Evolutionary conservation across 345 rosid genomes (phyloP), one percentile per base, ranked within the genome.

Genomic region (Cardamine resedifolia): DNA sequence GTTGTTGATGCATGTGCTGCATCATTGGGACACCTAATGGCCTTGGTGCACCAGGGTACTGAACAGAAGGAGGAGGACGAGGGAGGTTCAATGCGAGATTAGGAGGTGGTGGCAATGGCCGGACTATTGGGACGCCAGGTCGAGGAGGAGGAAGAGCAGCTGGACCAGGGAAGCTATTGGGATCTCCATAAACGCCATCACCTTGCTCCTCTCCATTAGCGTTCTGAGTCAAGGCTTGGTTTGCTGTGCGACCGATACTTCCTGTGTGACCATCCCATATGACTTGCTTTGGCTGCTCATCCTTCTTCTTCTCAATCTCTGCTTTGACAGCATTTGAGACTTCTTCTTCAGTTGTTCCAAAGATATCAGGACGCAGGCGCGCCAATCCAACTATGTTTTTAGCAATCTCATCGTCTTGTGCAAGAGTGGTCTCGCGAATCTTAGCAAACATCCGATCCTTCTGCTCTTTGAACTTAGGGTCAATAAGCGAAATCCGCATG

Each of bases 261-360:
- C 91, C 96, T 1, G 91, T 82, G 75, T 91, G 96, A 71, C 97
- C 97, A 83, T 91, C 97, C 97, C 97, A 91, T 78, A 91, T 89
- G 18, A 91, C 90, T 81, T 91, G 97, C 77, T 83, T 88, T 18
- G 97, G 95, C 57, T 91, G 97, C 80, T 91, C 97, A 68, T 91
- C 96, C 77, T 88, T 90, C 86, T 83, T 87, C 83, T 91, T 91
- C 84, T 91, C 96, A 66, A 91, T 91, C 82, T 91, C 97, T 33
- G 96, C 97, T 80, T 86, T 89, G 10, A 91, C 97, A 33, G 97
- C 97, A 79, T 91, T 91, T 36, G 97, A 91, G 43, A 91, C 97
- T 85, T 91, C 97, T 80, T 91, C 97, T 82, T 91, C 97, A 0
- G 97, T 91, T 19, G 97, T 91, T 28, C 97, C 97, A 78, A 89